A percentile compares a stretch with the other conserved stretches of the same genome.
Evolutionary conservation across 108 stramenopile genomes (phyloP).

Genomic region (Mayamaea pseudoterrestris): DNA sequence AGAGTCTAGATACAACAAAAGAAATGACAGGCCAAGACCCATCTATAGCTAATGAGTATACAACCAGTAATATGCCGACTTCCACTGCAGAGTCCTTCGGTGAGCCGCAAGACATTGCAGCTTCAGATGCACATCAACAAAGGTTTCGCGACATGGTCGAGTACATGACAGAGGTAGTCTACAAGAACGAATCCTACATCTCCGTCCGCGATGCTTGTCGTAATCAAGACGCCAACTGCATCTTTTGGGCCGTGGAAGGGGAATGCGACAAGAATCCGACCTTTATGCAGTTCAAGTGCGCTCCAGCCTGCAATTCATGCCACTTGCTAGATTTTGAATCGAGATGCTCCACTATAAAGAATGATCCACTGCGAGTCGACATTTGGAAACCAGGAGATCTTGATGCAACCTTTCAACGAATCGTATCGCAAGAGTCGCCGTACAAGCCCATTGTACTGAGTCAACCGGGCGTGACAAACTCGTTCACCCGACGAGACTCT

Average conservation of each 20-base stretch:
- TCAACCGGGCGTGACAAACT: conserved; percentile 16
- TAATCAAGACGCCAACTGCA: conserved; percentile 49
- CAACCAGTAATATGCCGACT: too few relatives aligned
- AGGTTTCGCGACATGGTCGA: too few relatives aligned
- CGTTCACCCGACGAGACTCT: conserved; percentile 1
- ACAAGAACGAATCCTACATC: too few relatives aligned
- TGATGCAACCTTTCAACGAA: conserved; percentile 49
- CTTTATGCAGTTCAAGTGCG: conserved; percentile 49
- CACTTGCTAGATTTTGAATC: conserved; percentile 31
- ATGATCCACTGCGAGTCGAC: conserved; percentile 20
- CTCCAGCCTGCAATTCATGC: conserved; percentile 67
- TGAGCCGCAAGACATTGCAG: too few relatives aligned
- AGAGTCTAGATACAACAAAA: too few relatives aligned
- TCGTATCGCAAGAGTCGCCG: conserved; percentile 36
- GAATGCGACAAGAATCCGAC: conserved; percentile 30
- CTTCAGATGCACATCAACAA: too few relatives aligned
- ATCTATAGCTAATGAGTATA: too few relatives aligned
- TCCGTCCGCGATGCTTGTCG: too few relatives aligned
- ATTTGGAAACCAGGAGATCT: conserved; percentile 42
- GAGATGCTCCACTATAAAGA: conserved; percentile 45
- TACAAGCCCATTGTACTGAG: conserved; percentile 13
- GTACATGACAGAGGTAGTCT: too few relatives aligned
- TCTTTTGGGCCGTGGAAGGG: conserved; percentile 47
- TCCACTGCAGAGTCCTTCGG: too few relatives aligned
- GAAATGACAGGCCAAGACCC: too few relatives aligned